Evolutionary conservation across 495 filamentous ascomycete species (phyloP).

Genomic region (Aspergillus steynii): DNA sequence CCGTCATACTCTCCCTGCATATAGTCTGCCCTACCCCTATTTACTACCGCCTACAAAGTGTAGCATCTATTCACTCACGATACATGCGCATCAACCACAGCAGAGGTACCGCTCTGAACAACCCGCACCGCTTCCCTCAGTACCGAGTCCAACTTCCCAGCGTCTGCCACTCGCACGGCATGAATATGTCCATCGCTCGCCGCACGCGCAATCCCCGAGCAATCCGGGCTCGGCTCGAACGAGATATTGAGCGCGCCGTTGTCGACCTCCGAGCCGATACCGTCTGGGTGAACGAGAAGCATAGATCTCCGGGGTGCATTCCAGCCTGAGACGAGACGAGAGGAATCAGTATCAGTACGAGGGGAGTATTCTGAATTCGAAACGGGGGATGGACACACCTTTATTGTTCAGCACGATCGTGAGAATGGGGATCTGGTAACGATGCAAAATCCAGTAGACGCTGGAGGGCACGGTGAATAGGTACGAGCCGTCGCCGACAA

Average conservation of each 20-base stretch:
- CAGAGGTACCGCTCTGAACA: constrained; percentile 61
- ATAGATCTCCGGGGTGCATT: constrained; percentile 70
- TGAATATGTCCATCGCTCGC: constrained; percentile 69
- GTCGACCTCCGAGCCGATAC: constrained; percentile 63
- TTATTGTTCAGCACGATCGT: constrained; percentile 89
- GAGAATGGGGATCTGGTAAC: constrained; percentile 86
- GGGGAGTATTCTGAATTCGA: too few relatives aligned
- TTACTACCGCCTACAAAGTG: too few relatives aligned
- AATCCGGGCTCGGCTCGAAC: constrained; percentile 76
- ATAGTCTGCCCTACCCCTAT: too few relatives aligned
- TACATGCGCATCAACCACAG: constrained; percentile 52
- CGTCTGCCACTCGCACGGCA: constrained; percentile 51
- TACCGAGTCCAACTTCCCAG: constrained; percentile 46
- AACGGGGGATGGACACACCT: constrained; percentile 35
- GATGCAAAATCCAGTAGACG: constrained; percentile 84
- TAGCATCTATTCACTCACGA: too few relatives aligned
- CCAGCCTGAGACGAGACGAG: constrained; percentile 43
- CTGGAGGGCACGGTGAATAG: constrained; percentile 80
- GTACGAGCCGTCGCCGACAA: constrained; percentile 86
- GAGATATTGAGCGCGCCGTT: constrained; percentile 81
- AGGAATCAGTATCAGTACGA: too few relatives aligned
- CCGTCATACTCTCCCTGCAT: too few relatives aligned
- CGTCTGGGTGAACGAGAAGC: constrained; percentile 71
- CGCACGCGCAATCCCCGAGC: constrained; percentile 80
- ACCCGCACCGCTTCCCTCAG: constrained; percentile 59